Evolutionary conservation across 169 alveolate species (phyloP).

Genomic region (Cryptosporidium bovis): DNA sequence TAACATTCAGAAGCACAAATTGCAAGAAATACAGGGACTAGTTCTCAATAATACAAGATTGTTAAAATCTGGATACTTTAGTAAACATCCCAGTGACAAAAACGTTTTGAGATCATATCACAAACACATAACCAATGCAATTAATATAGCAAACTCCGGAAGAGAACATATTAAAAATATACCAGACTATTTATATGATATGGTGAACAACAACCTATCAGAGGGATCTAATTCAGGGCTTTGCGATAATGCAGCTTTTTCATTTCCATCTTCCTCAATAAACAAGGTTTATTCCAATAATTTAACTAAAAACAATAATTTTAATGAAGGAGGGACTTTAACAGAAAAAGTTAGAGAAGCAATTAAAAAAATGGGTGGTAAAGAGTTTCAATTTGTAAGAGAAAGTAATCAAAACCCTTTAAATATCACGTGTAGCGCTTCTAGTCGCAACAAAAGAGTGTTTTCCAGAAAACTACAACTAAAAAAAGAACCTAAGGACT

Average conservation of each 20-base stretch:
- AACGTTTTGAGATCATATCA: slow-evolving; percentile 54
- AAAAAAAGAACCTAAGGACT: slow-evolving; percentile 74
- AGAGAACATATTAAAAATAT: slow-evolving; percentile 48
- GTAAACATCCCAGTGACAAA: slow-evolving; percentile 66
- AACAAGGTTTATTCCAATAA: neutral
- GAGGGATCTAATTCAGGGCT: neutral
- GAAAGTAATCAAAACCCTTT: slow-evolving; percentile 24
- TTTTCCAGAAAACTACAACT: slow-evolving; percentile 73
- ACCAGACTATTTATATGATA: slow-evolving; percentile 44
- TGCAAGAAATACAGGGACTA: slow-evolving; percentile 67
- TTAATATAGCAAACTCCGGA: slow-evolving; percentile 42
- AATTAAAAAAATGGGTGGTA: slow-evolving; percentile 48
- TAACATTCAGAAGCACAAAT: slow-evolving; percentile 52
- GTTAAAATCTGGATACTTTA: slow-evolving; percentile 64
- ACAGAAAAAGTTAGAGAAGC: slow-evolving; percentile 67
- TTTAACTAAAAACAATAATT: neutral
- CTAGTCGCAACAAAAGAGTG: neutral
- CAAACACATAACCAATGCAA: slow-evolving; percentile 50
- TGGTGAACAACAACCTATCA: slow-evolving; percentile 25
- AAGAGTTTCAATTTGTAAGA: slow-evolving; percentile 50
- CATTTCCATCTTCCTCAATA: slow-evolving; percentile 5
- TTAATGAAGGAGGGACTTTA: neutral
- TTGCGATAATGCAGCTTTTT: neutral
- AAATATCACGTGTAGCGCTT: neutral
- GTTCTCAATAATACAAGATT: slow-evolving; percentile 47